phyloP scores from a whole-genome alignment of 2,329 filamentous ascomycete genomes.

The Sporothrix pseudoabietina region DNA sequence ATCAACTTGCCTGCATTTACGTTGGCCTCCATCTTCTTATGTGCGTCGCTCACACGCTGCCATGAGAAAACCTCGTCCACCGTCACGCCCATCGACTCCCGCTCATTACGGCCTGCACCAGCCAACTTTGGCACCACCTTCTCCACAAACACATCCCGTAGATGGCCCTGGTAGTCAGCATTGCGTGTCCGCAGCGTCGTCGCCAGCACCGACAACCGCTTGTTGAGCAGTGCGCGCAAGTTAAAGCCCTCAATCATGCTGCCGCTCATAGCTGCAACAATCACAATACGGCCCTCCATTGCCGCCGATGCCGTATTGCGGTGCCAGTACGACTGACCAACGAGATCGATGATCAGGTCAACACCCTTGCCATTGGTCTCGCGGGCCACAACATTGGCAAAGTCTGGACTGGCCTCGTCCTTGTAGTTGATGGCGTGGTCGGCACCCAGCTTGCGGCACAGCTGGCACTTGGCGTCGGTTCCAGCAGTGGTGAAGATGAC shows the following conservation, averaged over 20 bases:
- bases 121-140: conserved; percentile 10
- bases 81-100: conserved; percentile 13
- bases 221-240: conserved; percentile 20
- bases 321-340: conserved; percentile 24
- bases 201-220: conserved; percentile 12
- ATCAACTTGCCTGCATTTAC: conserved; percentile 20
- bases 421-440: conserved; percentile 41
- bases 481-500: conserved; percentile 42
- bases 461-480: conserved; percentile 38
- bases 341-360: conserved; percentile 29
- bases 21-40: conserved; percentile 24
- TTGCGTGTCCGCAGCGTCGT: conserved; percentile 23
- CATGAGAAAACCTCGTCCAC: conserved; percentile 21
- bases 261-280: conserved; percentile 24
- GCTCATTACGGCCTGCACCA: neutral
- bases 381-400: conserved; percentile 29
- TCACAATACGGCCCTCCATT: conserved; percentile 22
- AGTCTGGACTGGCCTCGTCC: conserved; percentile 36
- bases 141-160: conserved; percentile 18
- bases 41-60: conserved; percentile 13
- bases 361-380: conserved; percentile 27
- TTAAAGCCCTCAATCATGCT: conserved; percentile 8
- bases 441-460: conserved; percentile 41
- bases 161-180: conserved; percentile 2
- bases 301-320: conserved; percentile 20